Evolutionary conservation across 2,329 filamentous ascomycete species (phyloP), one percentile per base, ranked within the genome.

Genomic region (Akanthomyces uredinophilus): DNA sequence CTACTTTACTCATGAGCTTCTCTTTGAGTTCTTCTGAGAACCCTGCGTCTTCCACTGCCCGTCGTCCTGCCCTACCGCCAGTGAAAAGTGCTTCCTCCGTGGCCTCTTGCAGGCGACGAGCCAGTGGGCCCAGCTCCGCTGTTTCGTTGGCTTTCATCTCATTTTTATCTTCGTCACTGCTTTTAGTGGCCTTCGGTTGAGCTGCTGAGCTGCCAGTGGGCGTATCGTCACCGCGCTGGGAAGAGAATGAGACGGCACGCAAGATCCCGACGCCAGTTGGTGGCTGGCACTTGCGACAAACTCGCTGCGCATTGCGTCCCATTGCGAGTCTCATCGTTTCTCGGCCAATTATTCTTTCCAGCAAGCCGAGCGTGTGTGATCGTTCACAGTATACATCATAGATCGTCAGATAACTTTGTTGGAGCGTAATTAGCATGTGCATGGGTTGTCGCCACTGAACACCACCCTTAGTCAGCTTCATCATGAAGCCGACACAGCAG

Each of bases 21-120:
- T 80, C 75, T 66, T 87, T 88, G 32, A 89, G 75, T 67, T 87
- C 85, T 7, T 85, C 81, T 39, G 83, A 85, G 73, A 89, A 88
- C 6, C 85, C 85, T 8, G 84, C 83, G 63, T 88, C 83, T 67
- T 86, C 79, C 24, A 88, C 74, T 5, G 85, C 83, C 29, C 79
- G 82, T 47, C 79, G 79, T n/a, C 85, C 85, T 14, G 84, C 80
- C 61, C 77, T 76, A n/a, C 85, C 85, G 37, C 84, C 85, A 1
- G 80, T 82, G 32, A 85, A 68, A 0, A 89, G 74, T 1, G 81
- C 83, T 59, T 88, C 84, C 66, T 88, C 86, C 1, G 86, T 88
- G 1, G 86, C 85, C 68, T 87, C 79, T 63, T 84, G 76, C 10
- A 89, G 77, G 18, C 84, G 82, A 43, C 83, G 79, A 10, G 83